Evolutionary conservation across 176 grass and related monocot genomes (phyloP).

Genomic region (Metroxylon sagu): DNA sequence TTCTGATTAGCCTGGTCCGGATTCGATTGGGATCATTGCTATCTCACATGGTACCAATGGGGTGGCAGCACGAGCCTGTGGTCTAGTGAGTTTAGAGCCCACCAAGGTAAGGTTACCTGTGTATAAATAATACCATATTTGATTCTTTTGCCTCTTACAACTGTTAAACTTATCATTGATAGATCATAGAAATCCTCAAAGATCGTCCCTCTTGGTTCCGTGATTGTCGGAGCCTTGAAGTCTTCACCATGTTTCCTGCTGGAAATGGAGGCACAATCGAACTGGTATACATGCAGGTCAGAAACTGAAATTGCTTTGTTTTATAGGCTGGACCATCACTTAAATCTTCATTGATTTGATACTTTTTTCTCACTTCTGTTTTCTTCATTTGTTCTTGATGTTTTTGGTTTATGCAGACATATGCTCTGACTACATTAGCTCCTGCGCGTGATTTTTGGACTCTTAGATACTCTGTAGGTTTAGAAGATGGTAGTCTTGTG

Average conservation of each 20-base stretch:
- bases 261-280: constrained; percentile 92
- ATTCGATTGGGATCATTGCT: constrained; percentile 94
- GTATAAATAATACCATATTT: not conserved
- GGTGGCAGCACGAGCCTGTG: constrained; percentile 93
- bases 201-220: constrained; percentile 81
- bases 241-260: constrained; percentile 76
- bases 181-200: constrained; percentile 92
- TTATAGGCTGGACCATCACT: constrained; percentile 2
- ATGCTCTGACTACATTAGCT: constrained; percentile 92
- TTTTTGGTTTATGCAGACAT: constrained; percentile 51
- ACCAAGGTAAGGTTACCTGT: constrained; percentile 39
- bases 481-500: constrained; percentile 86
- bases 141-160: constrained; percentile 14
- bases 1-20: constrained; percentile 91
- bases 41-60: constrained; percentile 88
- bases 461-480: constrained; percentile 69
- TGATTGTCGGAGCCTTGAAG: constrained; percentile 93
- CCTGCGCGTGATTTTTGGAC: constrained; percentile 96
- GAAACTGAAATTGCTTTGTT: not conserved
- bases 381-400: not conserved
- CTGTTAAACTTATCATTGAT: constrained; percentile 8
- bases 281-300: constrained; percentile 92
- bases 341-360: not conserved
- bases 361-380: not conserved
- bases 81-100: constrained; percentile 95